Conservation (phyloP, 495 filamentous ascomycete genomes). For the Daldinia concentrica region DNA sequence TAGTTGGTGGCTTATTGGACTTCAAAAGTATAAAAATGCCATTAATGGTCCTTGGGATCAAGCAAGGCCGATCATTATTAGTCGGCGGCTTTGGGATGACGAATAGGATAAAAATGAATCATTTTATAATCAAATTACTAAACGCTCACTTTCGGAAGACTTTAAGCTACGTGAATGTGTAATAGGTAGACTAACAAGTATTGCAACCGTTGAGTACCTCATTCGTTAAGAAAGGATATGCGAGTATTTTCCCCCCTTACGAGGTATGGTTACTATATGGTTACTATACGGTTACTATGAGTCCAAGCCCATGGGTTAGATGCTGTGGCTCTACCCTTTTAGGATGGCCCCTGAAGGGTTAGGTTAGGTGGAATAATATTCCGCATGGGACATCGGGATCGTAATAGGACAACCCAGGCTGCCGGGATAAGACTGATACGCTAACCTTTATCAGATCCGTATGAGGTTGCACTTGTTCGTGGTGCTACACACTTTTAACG, state of each 20-base stretch:
- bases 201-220: no score
- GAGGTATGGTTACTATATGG: no score
- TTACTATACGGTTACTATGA: not conserved
- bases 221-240: not conserved
- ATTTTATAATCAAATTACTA: not conserved
- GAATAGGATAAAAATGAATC: conserved; percentile 40
- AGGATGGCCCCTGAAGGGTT: no score
- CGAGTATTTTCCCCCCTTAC: not conserved
- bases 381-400: not conserved
- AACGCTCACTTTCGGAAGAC: not conserved
- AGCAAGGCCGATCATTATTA: conserved; percentile 81
- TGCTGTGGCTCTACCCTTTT: no score
- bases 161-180: not conserved
- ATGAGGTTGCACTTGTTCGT: not conserved
- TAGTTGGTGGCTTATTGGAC: conserved; percentile 95
- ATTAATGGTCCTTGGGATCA: conserved; percentile 99
- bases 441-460: not conserved
- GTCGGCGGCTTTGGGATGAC: conserved; percentile 59
- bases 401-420: not conserved
- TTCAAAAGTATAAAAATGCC: conserved; percentile 99
- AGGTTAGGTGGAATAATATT: no score
- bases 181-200: not conserved
- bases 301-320: not conserved
- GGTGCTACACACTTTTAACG: not conserved
- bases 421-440: not conserved